Evolutionary conservation across 108 stramenopile species (phyloP).

Genomic region (Aurantiochytrium sp.): DNA sequence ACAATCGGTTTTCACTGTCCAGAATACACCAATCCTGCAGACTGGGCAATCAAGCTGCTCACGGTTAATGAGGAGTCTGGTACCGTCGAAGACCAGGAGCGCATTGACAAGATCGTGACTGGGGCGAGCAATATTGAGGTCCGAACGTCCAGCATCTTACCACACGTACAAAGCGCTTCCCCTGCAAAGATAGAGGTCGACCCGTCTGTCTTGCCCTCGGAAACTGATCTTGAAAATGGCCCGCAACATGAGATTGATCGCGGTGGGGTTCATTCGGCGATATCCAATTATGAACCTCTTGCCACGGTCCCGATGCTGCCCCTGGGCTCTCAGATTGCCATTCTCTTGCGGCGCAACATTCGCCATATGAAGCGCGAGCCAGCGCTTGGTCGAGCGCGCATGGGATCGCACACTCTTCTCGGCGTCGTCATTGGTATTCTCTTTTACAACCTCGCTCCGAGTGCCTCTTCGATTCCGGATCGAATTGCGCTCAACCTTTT

Average conservation of each 20-base stretch:
- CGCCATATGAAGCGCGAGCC: neutral
- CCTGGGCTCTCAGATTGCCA: neutral
- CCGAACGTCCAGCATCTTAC: too few species aligned
- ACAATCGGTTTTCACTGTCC: neutral
- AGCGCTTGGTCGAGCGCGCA: neutral
- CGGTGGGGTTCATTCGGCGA: neutral
- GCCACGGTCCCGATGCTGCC: neutral
- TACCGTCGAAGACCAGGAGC: neutral
- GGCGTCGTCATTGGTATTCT: neutral
- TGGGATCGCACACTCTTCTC: neutral
- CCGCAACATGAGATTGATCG: neutral
- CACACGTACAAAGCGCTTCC: neutral
- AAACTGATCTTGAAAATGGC: neutral
- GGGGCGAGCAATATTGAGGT: neutral
- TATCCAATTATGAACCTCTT: neutral
- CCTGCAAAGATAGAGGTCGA: neutral
- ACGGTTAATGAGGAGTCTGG: neutral
- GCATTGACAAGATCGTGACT: neutral
- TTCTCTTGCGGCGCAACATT: neutral
- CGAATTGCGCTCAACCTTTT: neutral
- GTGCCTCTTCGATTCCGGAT: neutral
- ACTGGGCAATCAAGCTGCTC: neutral
- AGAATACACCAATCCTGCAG: constrained; percentile 12
- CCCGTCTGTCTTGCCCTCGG: neutral
- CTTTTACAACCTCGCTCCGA: neutral